These are phyloP conservation scores for Neophaeococcomyces mojaviensis DNA, from an alignment of 2,329 filamentous ascomycete genomes.

Conservation along the genomic window DNA sequence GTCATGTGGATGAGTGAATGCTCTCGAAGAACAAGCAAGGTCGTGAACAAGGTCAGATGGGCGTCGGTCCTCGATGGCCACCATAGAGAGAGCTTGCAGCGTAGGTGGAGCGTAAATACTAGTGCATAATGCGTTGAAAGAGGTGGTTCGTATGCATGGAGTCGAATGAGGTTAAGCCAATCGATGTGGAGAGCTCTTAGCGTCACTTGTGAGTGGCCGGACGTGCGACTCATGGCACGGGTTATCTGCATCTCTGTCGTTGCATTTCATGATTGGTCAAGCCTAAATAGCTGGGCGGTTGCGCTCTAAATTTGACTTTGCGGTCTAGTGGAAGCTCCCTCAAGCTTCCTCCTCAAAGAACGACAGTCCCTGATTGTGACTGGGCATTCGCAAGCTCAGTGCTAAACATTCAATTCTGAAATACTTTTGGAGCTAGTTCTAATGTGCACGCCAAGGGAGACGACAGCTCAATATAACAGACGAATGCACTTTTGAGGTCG, in stretches of 20 bases:
- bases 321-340: slow-evolving; percentile 8
- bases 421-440: no score
- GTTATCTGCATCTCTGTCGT: background rate
- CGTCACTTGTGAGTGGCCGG: background rate
- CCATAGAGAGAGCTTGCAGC: background rate
- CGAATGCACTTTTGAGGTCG: no score
- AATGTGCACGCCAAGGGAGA: no score
- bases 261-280: slow-evolving; percentile 3
- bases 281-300: slow-evolving; percentile 2
- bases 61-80: background rate
- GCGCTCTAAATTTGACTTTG: slow-evolving; percentile 8
- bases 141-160: slow-evolving; percentile 9
- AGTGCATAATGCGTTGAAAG: background rate
- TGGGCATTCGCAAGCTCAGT: background rate
- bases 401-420: no score
- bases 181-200: background rate
- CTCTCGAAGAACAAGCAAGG: slow-evolving; percentile 14
- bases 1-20: slow-evolving; percentile 19
- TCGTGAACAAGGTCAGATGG: slow-evolving; percentile 4
- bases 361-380: background rate
- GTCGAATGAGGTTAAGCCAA: slow-evolving; percentile 8
- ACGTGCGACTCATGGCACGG: background rate
- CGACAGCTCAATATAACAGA: no score
- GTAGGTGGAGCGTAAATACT: background rate
- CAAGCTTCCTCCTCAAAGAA: background rate